phyloP scores from a whole-genome alignment of 441 rosid species.

The Adansonia rubrostipa region DNA sequence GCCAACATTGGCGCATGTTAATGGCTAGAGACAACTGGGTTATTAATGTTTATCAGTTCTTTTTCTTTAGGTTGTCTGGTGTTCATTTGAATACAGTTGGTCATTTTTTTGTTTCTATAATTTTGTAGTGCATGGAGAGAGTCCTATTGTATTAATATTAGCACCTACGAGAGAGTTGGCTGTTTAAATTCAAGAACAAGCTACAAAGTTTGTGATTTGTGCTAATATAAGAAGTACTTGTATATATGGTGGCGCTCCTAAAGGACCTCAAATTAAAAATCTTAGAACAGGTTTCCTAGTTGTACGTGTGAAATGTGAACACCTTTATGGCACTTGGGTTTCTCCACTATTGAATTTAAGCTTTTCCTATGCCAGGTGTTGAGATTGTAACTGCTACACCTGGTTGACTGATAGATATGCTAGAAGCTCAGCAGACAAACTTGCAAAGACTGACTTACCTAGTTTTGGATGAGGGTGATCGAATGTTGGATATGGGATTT shows the following conservation, averaged over 20 bases:
- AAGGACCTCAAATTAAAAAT: conserved; percentile 97
- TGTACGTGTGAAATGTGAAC: conserved; percentile 17
- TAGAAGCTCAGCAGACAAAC: conserved; percentile 85
- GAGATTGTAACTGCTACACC: conserved; percentile 97
- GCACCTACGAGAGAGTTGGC: conserved; percentile 99
- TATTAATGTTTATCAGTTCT: conserved; percentile 25
- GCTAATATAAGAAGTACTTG: conserved; percentile 85
- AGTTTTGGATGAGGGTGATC: conserved; percentile 99
- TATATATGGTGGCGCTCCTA: conserved; percentile 94
- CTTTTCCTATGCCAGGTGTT: conserved; percentile 59
- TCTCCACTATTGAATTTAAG: conserved; percentile 7
- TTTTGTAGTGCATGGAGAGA: conserved; percentile 71
- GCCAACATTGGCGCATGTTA: conserved; percentile 88
- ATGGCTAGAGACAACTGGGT: conserved; percentile 91
- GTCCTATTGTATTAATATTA: conserved; percentile 79
- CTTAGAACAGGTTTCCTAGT: conserved; percentile 75
- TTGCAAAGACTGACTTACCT: conserved; percentile 92
- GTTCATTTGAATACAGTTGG: neutral
- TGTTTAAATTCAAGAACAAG: conserved; percentile 93
- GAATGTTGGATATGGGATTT: conserved; percentile 99
- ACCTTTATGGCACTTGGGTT: conserved; percentile 15
- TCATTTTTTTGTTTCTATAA: neutral
- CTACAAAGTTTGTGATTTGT: conserved; percentile 64
- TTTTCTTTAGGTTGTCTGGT: neutral
- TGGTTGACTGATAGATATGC: conserved; percentile 93